Base-by-base conservation (phyloP, 192 early-diverging fungal species). In the Gonapodya sp. region DNA sequence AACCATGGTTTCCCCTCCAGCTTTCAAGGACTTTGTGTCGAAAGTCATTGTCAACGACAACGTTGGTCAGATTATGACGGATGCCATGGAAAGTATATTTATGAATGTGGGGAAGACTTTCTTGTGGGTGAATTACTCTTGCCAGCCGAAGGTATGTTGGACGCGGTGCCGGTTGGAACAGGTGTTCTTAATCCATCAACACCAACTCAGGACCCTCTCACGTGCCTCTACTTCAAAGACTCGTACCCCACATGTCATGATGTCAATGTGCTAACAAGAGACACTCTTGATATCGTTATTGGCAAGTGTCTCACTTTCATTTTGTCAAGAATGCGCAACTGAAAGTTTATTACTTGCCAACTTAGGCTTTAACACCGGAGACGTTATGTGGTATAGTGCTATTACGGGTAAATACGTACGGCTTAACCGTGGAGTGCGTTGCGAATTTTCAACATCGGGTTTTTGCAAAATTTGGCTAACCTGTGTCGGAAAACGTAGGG, bases 201-300 rank as follows among this genome's bases (percentile, higher is more conserved):
- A 14, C 81, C 82, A 1, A 31, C 77, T 36, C 85, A 94, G 91
- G 93, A 96, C 34, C 93, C 94, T 0, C 86, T 99, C 36, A 94
- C 95, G 2, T 88, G 91, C 2, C 86, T 97, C 1, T 85, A 91
- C 36, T 92, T 99, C 78, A 85, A 89, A 32, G 90, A 93, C 46
- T 91, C 90, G 32, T 90, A 90, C 78, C 93, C 96, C 0, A 92
- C 93, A 0, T 96, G 94, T 79, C 93, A 96, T 83, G 96, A 94
- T 85, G 89, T 96, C 31, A 97, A 96, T 84, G 79, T 87, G 31
- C 79, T 91, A 16, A 94, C 93, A 0, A 84, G 92, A 31, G 91
- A 93, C 36, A 93, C 90, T 78, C 82, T 98, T 80, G 94, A 97
- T 81, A 88, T 95, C 1, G 87, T 96, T n/a, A 92, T 96, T 85